Evolutionary conservation across 176 grass and related monocot genomes (phyloP).

Genomic region (barley (Hordeum vulgare)): MorexV3_pseudomolecules_assembly NC_058524.1:105838620-105839119

Average conservation of each 20-base stretch:
- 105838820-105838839: constrained; percentile 31
- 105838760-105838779: constrained; percentile 17
- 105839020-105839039: constrained; percentile 44
- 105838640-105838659: background rate
- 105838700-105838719: background rate
- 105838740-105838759: constrained; percentile 25
- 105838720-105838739: constrained; percentile 32
- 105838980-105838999: background rate
- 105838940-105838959: background rate
- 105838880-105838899: background rate
- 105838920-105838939: constrained; percentile 29
- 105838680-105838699: background rate
- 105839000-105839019: constrained; percentile 64
- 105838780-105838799: constrained; percentile 37
- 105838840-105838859: constrained; percentile 46
- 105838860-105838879: constrained; percentile 40
- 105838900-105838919: constrained; percentile 33
- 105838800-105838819: constrained; percentile 23
- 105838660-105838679: background rate
- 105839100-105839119: constrained; percentile 66
- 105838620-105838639: background rate
- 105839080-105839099: constrained; percentile 40
- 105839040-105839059: constrained; percentile 50
- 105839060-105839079: constrained; percentile 50
- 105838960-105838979: background rate